Evolutionary conservation across 208 protist species (phyloP).

Genomic region (Phytomonas francai): DNA sequence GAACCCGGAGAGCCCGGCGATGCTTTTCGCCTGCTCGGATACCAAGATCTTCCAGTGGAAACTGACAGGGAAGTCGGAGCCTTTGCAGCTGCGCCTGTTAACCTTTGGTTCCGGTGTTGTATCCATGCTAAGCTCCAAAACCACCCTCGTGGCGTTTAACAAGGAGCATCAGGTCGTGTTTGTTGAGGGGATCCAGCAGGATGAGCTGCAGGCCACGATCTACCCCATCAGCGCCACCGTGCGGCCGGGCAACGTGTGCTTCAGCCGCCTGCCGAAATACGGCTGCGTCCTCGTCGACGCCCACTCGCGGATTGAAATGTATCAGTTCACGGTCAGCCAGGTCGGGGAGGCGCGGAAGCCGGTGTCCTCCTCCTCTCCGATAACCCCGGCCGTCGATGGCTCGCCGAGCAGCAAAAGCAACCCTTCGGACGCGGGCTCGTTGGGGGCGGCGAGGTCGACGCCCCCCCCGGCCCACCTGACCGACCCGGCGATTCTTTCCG

Average conservation of each 20-base stretch:
- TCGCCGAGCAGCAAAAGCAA: background rate
- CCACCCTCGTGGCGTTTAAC: conserved; percentile 76
- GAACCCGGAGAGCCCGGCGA: conserved; percentile 18
- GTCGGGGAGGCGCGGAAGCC: background rate
- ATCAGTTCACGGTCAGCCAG: conserved; percentile 20
- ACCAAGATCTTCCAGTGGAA: conserved; percentile 54
- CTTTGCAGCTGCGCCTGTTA: conserved; percentile 53
- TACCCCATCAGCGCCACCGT: conserved; percentile 25
- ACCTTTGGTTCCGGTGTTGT: conserved; percentile 41
- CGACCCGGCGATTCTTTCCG: too few relatives aligned
- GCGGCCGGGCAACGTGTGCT: conserved; percentile 48
- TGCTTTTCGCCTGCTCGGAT: conserved; percentile 45
- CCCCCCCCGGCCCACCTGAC: too few relatives aligned
- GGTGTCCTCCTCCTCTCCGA: background rate
- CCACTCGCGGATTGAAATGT: conserved; percentile 28
- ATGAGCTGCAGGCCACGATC: conserved; percentile 19
- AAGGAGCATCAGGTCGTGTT: conserved; percentile 28
- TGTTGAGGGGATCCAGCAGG: conserved; percentile 22
- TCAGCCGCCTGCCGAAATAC: conserved; percentile 40
- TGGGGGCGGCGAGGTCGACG: too few relatives aligned
- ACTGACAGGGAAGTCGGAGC: conserved; percentile 63
- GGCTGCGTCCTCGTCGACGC: conserved; percentile 31
- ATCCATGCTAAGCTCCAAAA: conserved; percentile 45
- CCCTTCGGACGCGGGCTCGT: background rate
- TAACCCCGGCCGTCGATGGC: background rate